Evolutionary conservation across 257 asterid species (phyloP).

Genomic region (Petunia secreta): DNA sequence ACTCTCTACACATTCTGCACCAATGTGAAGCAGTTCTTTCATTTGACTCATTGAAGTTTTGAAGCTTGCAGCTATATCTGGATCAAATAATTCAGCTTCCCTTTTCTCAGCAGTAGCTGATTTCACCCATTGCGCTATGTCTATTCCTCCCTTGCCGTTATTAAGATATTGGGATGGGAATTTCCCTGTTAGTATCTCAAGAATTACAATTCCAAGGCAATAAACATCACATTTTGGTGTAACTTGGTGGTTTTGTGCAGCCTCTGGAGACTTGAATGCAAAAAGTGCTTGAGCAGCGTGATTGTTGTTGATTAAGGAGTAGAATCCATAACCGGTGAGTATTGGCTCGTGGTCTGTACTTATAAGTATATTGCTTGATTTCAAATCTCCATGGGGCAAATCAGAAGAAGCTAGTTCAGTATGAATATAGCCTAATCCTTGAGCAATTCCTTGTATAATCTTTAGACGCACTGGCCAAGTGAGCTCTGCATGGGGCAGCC

Average conservation of each 20-base stretch:
- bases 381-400: constrained; percentile 81
- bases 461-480: constrained; percentile 63
- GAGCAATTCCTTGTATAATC: constrained; percentile 66
- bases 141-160: constrained; percentile 64
- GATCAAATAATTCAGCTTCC: constrained; percentile 53
- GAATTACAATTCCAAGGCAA: constrained; percentile 71
- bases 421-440: constrained; percentile 67
- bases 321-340: constrained; percentile 64
- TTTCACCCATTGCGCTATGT: constrained; percentile 62
- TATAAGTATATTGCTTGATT: constrained; percentile 79
- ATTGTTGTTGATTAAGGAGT: constrained; percentile 40
- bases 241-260: constrained; percentile 38
- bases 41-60: constrained; percentile 33
- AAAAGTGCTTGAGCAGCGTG: constrained; percentile 55
- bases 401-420: constrained; percentile 47
- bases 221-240: constrained; percentile 74
- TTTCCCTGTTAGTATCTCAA: constrained; percentile 78
- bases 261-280: constrained; percentile 79
- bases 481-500: constrained; percentile 49
- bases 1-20: constrained; percentile 62
- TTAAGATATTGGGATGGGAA: constrained; percentile 50
- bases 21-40: constrained; percentile 54
- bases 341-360: constrained; percentile 54
- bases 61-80: constrained; percentile 40
- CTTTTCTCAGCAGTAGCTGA: constrained; percentile 56